Evolutionary conservation across 2,329 filamentous ascomycete genomes (phyloP), one percentile per base, ranked within the genome.

Genomic region (Fusarium pseudograminearum): DNA sequence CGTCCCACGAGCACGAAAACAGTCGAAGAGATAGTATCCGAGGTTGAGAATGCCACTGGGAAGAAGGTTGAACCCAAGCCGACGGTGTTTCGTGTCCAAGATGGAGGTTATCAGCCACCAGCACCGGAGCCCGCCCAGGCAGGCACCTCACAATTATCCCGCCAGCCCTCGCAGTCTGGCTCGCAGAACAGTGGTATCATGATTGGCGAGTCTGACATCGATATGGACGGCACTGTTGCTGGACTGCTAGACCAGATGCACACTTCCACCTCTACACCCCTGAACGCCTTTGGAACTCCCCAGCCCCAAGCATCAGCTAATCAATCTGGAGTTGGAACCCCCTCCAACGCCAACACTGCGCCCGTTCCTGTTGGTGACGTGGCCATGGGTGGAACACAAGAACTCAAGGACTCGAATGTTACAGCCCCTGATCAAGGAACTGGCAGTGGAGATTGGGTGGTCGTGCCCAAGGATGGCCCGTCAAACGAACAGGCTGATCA

Each of bases 21-120:
- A 18, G 83, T 94, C 15, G 91, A 94, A 28, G 89, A 93, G 55
- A 90, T 98, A 40, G 86, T 94, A 26, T 85, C 88, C 42, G 88
- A 93, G 57, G 88, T 97, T 3, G 93, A 97, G 80, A 82, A 85
- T 52, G 82, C 88, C 4, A 85, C 92, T n/a, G 90, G 89, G 20
- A 89, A 89, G 57, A 89, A 87, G 67, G 88, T 93, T 44, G 85
- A 87, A 38, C 83, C 86, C 28, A 87, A 92, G 55, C 86, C 89
- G 51, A 85, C 87, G 26, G 85, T 95, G 10, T 85, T 87, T 38
- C 90, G 93, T 46, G 85, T 97, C 44, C 89, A 96, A 74, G 91
- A 92, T 74, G 94, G 93, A 50, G 93, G 93, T 4, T 89, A 86
- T 66, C 87, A 93, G 78, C 88, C 93, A 66, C 86, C 84, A 9